Evolutionary conservation across 148 eudicot species (phyloP), one percentile per base, ranked within the genome.

Genomic region (Rhododendron ferrugineum): DNA sequence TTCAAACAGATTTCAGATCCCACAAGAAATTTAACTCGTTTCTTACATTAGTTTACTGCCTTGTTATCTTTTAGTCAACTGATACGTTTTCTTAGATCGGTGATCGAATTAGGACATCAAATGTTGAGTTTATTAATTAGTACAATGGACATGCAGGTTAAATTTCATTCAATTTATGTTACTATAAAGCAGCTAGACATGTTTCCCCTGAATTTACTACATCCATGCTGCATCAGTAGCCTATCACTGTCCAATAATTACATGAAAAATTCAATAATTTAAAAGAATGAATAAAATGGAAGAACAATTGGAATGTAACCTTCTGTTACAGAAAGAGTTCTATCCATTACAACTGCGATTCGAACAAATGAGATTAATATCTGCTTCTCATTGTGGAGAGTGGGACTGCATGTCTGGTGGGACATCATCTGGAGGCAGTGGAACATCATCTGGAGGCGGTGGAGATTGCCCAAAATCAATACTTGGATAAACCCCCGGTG

Each of bases 401-500:
- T 60, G 75, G 90, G 88, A 18, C 0, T 88, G 88, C 72, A 54
- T 40, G 70, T 89, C 90, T 15, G 91, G 87, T 26, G 79, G 64
- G 68, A 56, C 85, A 62, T 91, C 93, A 37, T 73, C 86, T 22
- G 90, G 88, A 40, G 93, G 89, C 6, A 81, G 80, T 62, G 87
- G 90, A 42, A 34, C 0, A 34, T 34, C 36, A 34, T 73, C 86
- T n/a, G 90, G 88, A 40, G 93, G 89, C 6, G 83, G 83, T 62
- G 87, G 90, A 42, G 97, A 89, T 36, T 91, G 82, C 5, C 91
- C 88, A 64, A 90, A 90, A 83, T 90, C 91, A 16, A 89, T 93
- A 89, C 84, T 85, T 66, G 99, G 99, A 83, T 84, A 96, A 23
- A 94, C 92, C 23, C 99, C 98, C 18, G 96, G 99, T 13, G 98